A percentile compares a stretch with the other conserved stretches of the same genome.
These are phyloP conservation scores for Symbiotaphrina buchneri DNA, from an alignment of 495 filamentous ascomycete genomes.

Conservation along the genomic window DNA sequence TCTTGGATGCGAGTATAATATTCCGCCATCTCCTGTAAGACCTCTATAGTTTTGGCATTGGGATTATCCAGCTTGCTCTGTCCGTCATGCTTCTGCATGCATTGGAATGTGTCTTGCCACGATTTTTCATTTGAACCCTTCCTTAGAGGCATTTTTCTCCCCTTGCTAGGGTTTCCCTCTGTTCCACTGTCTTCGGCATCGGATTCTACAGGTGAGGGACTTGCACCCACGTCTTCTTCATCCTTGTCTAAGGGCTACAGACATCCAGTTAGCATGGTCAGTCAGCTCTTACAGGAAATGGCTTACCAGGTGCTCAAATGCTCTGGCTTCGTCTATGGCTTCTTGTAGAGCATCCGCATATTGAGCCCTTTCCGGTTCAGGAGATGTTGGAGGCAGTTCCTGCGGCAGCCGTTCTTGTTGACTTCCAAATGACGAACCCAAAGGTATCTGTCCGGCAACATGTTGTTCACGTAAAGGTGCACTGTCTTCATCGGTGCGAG, in stretches of 20 bases:
- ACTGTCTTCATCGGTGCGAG: too few relatives aligned
- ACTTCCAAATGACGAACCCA: too few relatives aligned
- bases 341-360: conserved; percentile 32
- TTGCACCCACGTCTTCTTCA: not conserved
- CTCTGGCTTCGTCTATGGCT: conserved; percentile 31
- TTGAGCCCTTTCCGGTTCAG: too few relatives aligned
- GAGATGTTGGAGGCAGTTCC: too few relatives aligned
- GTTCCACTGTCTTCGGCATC: conserved; percentile 3
- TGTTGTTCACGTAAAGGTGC: too few relatives aligned
- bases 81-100: conserved; percentile 39
- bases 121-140: conserved; percentile 7
- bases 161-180: conserved; percentile 4
- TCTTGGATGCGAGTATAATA: conserved; percentile 60
- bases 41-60: conserved; percentile 51
- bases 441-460: too few relatives aligned
- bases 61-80: conserved; percentile 22
- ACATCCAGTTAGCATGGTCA: conserved; percentile 1
- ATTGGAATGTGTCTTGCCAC: conserved; percentile 35
- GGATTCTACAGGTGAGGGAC: not conserved
- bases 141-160: conserved; percentile 6
- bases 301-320: conserved; percentile 28
- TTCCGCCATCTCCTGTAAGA: conserved; percentile 64
- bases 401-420: too few relatives aligned
- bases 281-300: not conserved
- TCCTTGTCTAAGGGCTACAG: conserved; percentile 1